Percentiles rank a stretch among this genome's conserved stretches.
phyloP scores from a whole-genome alignment of 2,329 filamentous ascomycete species.

The Aspergillus sp. region DNA sequence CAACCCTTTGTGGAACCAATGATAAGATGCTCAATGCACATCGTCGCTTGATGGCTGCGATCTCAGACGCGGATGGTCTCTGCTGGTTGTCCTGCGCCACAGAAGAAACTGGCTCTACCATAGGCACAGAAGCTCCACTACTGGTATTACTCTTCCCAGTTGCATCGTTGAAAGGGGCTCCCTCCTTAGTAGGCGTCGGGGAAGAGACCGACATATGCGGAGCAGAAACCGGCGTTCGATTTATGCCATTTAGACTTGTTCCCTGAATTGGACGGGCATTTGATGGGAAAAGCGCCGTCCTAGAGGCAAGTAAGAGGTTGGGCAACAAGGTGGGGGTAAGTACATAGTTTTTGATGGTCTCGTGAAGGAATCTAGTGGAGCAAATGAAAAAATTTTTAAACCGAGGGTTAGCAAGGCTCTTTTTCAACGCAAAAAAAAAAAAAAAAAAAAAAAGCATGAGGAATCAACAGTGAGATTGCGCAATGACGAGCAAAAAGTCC shows the following conservation, averaged over 20 bases:
- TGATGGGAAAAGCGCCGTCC: conserved; percentile 79
- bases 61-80: conserved; percentile 22
- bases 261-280: conserved; percentile 62
- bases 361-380: conserved; percentile 37
- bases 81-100: background rate
- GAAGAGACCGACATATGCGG: conserved; percentile 18
- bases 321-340: conserved; percentile 63
- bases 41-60: conserved; percentile 38
- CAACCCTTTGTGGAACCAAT: conserved; percentile 40
- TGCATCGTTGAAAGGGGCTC: conserved; percentile 1
- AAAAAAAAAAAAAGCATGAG: conserved; percentile 2
- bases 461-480: conserved; percentile 7
- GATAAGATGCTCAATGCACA: conserved; percentile 40
- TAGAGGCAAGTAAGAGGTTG: conserved; percentile 55
- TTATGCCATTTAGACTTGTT: conserved; percentile 30
- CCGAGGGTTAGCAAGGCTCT: background rate
- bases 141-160: background rate
- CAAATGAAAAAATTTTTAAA: conserved; percentile 4
- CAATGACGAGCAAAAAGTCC: conserved; percentile 1
- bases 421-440: conserved; percentile 1
- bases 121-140: too few species aligned
- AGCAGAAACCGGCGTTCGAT: conserved; percentile 7
- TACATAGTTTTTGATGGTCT: conserved; percentile 54
- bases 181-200: conserved; percentile 10
- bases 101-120: too few species aligned